Percentiles rank a stretch among this genome's conserved stretches.
Conservation (phyloP, 192 early-diverging fungal genomes). For the Backusella macrospora region DNA sequence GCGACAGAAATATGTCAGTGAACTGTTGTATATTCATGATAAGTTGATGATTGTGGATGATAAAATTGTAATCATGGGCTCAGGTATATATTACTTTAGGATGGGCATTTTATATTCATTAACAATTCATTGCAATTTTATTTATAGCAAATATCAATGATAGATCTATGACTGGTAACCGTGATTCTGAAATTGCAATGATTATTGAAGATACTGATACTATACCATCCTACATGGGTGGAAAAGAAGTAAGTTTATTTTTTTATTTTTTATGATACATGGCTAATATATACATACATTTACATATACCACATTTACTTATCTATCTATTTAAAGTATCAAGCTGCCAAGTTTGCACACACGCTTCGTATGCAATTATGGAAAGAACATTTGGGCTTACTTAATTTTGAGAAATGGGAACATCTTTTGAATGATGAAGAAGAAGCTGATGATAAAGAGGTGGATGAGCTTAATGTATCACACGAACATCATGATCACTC, state of each 20-base stretch:
- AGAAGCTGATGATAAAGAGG: not conserved
- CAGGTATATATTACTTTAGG: conserved; percentile 32
- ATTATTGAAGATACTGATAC: conserved; percentile 76
- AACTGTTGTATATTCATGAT: conserved; percentile 87
- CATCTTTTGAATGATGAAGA: not conserved
- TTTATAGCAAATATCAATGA: conserved; percentile 19
- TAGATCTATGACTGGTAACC: conserved; percentile 15
- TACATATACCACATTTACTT: not conserved
- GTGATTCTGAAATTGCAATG: conserved; percentile 50
- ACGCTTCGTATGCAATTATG: conserved; percentile 75
- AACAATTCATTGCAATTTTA: not conserved
- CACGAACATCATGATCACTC: not conserved
- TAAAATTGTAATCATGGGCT: conserved; percentile 81
- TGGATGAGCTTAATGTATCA: not conserved
- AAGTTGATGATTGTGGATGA: conserved; percentile 92
- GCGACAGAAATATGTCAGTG: conserved; percentile 64
- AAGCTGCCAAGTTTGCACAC: conserved; percentile 71
- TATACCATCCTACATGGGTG: conserved; percentile 70
- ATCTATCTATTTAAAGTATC: conserved; percentile 42
- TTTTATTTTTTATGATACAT: too few species aligned
- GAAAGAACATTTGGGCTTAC: conserved; percentile 81
- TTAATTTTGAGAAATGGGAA: conserved; percentile 50
- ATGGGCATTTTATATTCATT: not conserved
- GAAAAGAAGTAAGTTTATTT: conserved; percentile 41
- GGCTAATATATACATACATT: not conserved